phyloP scores from a whole-genome alignment of 768 basidiomycete genomes.

The Tulasnella sp. region DNA sequence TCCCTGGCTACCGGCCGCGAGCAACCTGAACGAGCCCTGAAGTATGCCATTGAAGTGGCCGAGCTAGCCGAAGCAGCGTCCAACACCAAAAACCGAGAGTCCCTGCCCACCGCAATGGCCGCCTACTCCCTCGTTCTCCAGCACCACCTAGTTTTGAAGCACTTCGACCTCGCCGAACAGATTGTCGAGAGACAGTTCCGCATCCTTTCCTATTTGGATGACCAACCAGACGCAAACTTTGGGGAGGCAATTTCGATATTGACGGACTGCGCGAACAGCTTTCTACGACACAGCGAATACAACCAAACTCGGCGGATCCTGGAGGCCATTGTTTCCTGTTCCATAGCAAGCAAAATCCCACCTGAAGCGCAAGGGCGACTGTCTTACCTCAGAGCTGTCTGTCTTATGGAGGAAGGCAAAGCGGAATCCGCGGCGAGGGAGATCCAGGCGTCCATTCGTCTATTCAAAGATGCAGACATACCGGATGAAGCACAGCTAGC shows the following conservation, averaged over 20 bases:
- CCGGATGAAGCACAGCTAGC: neutral
- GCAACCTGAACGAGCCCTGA: neutral
- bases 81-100: neutral
- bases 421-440: neutral
- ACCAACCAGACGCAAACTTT: neutral
- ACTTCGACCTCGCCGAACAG: neutral
- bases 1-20: neutral
- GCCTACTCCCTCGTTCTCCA: neutral
- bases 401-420: neutral
- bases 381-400: neutral
- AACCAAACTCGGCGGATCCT: neutral
- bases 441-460: constrained; percentile 14
- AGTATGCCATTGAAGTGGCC: neutral
- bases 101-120: neutral
- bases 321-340: neutral
- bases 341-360: neutral
- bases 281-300: neutral
- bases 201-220: neutral
- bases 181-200: neutral
- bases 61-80: constrained; percentile 1
- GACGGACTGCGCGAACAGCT: neutral
- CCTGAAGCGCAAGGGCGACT: neutral
- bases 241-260: neutral
- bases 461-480: neutral
- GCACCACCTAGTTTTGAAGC: neutral